Conservation (phyloP, 1,284 basidiomycete species). For the Papiliotrema flavescens region DNA sequence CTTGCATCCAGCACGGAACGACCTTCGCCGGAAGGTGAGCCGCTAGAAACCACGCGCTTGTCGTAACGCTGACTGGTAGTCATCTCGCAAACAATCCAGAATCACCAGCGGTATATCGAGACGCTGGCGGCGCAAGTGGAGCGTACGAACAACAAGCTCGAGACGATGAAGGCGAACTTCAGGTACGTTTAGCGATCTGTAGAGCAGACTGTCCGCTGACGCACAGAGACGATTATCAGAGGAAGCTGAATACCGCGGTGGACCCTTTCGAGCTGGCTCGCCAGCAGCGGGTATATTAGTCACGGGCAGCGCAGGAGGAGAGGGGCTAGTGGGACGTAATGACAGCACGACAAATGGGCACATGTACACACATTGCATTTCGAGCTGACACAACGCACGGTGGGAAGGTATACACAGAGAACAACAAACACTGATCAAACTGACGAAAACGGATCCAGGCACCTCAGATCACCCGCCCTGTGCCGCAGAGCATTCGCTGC, state of each 20-base stretch:
- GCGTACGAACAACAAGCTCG: slow-evolving; percentile 33
- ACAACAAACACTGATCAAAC: too few relatives aligned
- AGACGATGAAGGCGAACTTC: slow-evolving; percentile 25
- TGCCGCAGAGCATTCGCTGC: background rate
- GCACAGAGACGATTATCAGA: slow-evolving; percentile 33
- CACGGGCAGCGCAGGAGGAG: too few relatives aligned
- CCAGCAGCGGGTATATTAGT: slow-evolving; percentile 10
- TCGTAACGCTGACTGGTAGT: slow-evolving; percentile 11
- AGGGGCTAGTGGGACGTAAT: too few relatives aligned
- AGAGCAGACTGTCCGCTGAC: background rate
- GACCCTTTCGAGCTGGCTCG: slow-evolving; percentile 45
- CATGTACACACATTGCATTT: too few relatives aligned
- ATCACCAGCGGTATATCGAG: slow-evolving; percentile 40
- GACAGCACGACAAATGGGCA: too few relatives aligned
- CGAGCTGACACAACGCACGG: too few relatives aligned
- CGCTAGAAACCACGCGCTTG: background rate
- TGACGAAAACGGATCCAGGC: too few relatives aligned
- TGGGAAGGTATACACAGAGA: too few relatives aligned
- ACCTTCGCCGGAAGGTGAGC: slow-evolving; percentile 35
- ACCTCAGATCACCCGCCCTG: too few relatives aligned
- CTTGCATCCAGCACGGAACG: slow-evolving; percentile 27
- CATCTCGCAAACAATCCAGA: slow-evolving; percentile 43
- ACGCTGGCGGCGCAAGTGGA: slow-evolving; percentile 40
- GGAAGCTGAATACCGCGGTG: slow-evolving; percentile 36
- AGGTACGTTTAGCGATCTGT: slow-evolving; percentile 21